These are phyloP conservation scores for Scenedesmus sp. DNA, from an alignment of 163 green algal species.

Conservation along the genomic window DNA sequence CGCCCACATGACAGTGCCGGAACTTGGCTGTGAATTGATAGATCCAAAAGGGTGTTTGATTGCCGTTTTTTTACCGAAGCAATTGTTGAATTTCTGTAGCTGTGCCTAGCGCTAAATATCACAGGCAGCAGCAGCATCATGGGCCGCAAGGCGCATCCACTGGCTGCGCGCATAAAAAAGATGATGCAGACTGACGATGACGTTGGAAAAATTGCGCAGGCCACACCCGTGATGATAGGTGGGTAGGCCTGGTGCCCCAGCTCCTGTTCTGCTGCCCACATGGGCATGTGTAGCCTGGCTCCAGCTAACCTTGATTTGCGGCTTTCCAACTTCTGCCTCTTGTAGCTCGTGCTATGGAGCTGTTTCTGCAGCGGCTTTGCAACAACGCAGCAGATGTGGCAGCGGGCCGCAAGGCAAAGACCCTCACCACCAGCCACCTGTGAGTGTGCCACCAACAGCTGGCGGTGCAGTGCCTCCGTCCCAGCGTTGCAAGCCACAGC, in stretches of 20 bases:
- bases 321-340: not conserved
- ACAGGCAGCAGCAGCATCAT: slow-evolving; percentile 25
- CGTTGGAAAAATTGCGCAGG: slow-evolving; percentile 91
- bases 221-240: slow-evolving; percentile 89
- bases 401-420: slow-evolving; percentile 69
- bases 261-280: not conserved
- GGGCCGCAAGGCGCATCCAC: slow-evolving; percentile 67
- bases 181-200: slow-evolving; percentile 96
- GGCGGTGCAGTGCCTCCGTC: not conserved
- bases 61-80: not conserved
- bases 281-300: not conserved
- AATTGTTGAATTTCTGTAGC: not conserved
- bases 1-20: not conserved
- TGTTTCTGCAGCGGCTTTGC: slow-evolving; percentile 83
- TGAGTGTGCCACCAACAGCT: slow-evolving; percentile 43
- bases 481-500: not conserved
- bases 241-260: not conserved
- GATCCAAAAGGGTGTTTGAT: not conserved
- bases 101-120: not conserved
- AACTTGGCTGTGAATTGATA: not conserved
- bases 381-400: slow-evolving; percentile 68
- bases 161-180: slow-evolving; percentile 87
- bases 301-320: not conserved
- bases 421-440: slow-evolving; percentile 83
- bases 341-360: slow-evolving; percentile 79